Percentiles rank a stretch among this genome's conserved stretches.
These are phyloP conservation scores for Blumeria graminis DNA, from an alignment of 2,329 filamentous ascomycete genomes.

Conservation along the genomic window DNA sequence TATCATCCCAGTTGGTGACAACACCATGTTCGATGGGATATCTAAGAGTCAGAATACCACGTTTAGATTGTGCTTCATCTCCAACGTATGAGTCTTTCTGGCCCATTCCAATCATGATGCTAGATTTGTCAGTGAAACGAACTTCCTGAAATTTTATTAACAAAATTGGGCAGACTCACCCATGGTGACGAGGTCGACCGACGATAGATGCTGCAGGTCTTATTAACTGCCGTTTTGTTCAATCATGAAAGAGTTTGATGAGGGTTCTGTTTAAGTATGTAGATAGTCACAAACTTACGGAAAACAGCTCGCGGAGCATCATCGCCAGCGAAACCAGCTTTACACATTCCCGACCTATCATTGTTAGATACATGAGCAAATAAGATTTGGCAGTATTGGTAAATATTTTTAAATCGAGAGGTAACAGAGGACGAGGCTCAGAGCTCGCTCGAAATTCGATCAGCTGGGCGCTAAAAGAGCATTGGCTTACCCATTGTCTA, in stretches of 20 bases:
- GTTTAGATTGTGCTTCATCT: constrained; percentile 99
- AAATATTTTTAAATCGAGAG: too few species aligned
- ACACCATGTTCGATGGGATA: constrained; percentile 99
- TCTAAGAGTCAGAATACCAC: constrained; percentile 98
- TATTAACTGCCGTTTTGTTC: constrained; percentile 6
- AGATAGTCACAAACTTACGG: constrained; percentile 47
- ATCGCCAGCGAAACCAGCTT: constrained; percentile 99
- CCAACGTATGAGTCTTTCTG: constrained; percentile 99
- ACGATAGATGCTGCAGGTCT: constrained; percentile 69
- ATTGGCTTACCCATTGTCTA: constrained; percentile 98
- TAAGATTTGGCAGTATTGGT: too few species aligned
- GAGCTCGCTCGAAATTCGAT: too few species aligned
- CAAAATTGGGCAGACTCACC: constrained; percentile 34
- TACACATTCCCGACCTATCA: constrained; percentile 97
- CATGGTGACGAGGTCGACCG: constrained; percentile 98
- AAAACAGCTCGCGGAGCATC: constrained; percentile 99
- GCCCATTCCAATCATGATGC: constrained; percentile 99
- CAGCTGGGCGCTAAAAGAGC: too few species aligned
- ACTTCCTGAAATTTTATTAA: constrained; percentile 5
- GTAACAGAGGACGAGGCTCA: too few species aligned
- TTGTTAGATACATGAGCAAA: too few species aligned
- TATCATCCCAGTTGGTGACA: constrained; percentile 99
- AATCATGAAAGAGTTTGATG: not conserved
- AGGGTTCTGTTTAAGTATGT: not conserved
- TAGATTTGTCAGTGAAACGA: constrained; percentile 19